Evolutionary conservation across 192 early-diverging fungal species (phyloP).

Genomic region (Funneliformis mosseae): DNA sequence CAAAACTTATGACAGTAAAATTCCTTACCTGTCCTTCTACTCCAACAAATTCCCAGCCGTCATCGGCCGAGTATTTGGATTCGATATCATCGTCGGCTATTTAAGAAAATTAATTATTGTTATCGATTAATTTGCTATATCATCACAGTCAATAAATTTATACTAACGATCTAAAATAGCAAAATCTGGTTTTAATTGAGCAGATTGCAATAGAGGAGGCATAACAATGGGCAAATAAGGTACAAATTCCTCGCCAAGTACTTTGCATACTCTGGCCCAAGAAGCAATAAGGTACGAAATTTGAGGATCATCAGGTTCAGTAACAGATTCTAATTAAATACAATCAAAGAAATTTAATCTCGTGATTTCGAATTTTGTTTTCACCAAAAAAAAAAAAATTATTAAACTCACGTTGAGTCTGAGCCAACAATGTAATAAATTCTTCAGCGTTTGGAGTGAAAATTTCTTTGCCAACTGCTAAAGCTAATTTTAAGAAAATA

Average conservation of each 20-base stretch:
- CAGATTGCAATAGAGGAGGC: slow-evolving; percentile 84
- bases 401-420: slow-evolving; percentile 62
- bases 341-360: background rate
- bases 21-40: slow-evolving; percentile 71
- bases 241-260: slow-evolving; percentile 91
- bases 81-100: slow-evolving; percentile 75
- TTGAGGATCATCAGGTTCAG: slow-evolving; percentile 93
- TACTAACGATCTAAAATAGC: slow-evolving; percentile 77
- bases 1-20: background rate
- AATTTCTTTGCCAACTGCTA: slow-evolving; percentile 90
- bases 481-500: slow-evolving; percentile 44
- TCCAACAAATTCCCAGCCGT: slow-evolving; percentile 97
- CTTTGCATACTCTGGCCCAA: slow-evolving; percentile 97
- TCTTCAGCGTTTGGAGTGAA: slow-evolving; percentile 79
- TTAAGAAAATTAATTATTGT: background rate
- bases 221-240: slow-evolving; percentile 92
- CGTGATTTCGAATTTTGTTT: background rate
- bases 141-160: background rate
- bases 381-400: background rate
- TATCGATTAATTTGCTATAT: background rate
- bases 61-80: slow-evolving; percentile 87
- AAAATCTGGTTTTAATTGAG: slow-evolving; percentile 92
- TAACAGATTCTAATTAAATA: slow-evolving; percentile 51
- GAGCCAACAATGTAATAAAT: slow-evolving; percentile 79
- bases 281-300: slow-evolving; percentile 89